Evolutionary conservation across 2,329 filamentous ascomycete species (phyloP), one percentile per base, ranked within the genome.

Genomic region (Hypocrella siamensis): DNA sequence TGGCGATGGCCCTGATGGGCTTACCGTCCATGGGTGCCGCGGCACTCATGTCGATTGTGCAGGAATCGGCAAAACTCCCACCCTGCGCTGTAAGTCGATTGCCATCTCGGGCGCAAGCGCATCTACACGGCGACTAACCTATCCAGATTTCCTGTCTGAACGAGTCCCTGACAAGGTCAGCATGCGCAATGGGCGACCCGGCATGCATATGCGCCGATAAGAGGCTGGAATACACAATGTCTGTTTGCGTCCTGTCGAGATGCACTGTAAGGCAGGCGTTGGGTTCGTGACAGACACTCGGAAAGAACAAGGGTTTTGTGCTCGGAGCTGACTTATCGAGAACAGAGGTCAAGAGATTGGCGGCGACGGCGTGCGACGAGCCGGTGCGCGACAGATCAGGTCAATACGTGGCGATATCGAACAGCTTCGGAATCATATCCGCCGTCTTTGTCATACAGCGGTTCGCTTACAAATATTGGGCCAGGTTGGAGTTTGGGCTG

Each of bases 361-460:
- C 47, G 3, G 32, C 36, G 9, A 35, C 31, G n/a, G 16, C 17
- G 12, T 45, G 43, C 29, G 19, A 33, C 19, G 30, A 16, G 44
- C 47, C 19, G 32, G 21, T 47, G 6, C 42, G 48, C 10, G 44
- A 57, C 38, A 54, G 48, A 31, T 52, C 39, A 38, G 38, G 45
- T 16, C 39, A 51, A 16, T 49, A 58, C 30, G 40, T 53, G 6
- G 46, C 45, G 28, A 44, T 61, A 3, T 46, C 47, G 37, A 42
- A 52, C 40, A 21, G 39, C 35, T 42, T 59, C 8, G 51, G 48
- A 19, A 41, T 48, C 5, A 41, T 63, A 3, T 52, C 56, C 2
- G 52, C 42, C 31, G 36, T 54, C 16, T 62, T 63, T 33, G 46
- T 65, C 12, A 33, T 57, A 2, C 46, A 62, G 9, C 58, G 65